Conservation (phyloP, 2,329 filamentous ascomycete species). For the Arthrobotrys sphaeroides region DNA sequence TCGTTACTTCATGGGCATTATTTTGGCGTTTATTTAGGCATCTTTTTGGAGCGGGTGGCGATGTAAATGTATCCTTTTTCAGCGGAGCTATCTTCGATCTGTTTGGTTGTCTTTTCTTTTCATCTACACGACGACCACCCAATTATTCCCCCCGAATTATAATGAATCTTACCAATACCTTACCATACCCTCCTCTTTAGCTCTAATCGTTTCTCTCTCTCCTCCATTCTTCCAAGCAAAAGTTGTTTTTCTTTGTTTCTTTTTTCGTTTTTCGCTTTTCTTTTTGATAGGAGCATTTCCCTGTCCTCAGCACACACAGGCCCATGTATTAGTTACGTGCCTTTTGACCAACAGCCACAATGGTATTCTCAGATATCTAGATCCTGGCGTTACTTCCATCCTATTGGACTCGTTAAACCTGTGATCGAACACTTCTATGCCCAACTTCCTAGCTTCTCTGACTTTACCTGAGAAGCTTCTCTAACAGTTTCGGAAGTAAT, state of each 20-base stretch:
- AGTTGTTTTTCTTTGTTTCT: conserved; percentile 15
- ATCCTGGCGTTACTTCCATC: conserved; percentile 32
- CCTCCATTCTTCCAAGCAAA: conserved; percentile 20
- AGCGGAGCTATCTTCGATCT: conserved; percentile 15
- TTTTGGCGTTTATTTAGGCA: conserved; percentile 48
- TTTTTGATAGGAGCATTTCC: conserved; percentile 10
- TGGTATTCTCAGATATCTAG: conserved; percentile 28
- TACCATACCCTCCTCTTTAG: conserved; percentile 6
- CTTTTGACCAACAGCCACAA: conserved; percentile 19
- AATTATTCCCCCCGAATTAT: conserved; percentile 17
- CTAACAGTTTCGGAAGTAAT: conserved; percentile 41
- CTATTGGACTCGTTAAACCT: conserved; percentile 36
- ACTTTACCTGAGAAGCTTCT: conserved; percentile 22
- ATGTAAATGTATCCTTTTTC: conserved; percentile 41
- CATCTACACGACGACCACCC: conserved; percentile 14
- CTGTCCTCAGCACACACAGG: conserved; percentile 15
- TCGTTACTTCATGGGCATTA: conserved; percentile 40
- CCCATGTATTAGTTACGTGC: conserved; percentile 8
- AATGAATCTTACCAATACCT: conserved; percentile 14
- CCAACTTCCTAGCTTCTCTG: conserved; percentile 9
- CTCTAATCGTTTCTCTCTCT: neutral
- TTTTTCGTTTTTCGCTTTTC: too few relatives aligned
- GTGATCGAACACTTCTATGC: conserved; percentile 14
- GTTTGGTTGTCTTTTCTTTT: conserved; percentile 10
- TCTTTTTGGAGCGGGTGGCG: conserved; percentile 36